Conservation (phyloP, 2,329 filamentous ascomycete species). For the Iodosphaeria phyllophila region DNA sequence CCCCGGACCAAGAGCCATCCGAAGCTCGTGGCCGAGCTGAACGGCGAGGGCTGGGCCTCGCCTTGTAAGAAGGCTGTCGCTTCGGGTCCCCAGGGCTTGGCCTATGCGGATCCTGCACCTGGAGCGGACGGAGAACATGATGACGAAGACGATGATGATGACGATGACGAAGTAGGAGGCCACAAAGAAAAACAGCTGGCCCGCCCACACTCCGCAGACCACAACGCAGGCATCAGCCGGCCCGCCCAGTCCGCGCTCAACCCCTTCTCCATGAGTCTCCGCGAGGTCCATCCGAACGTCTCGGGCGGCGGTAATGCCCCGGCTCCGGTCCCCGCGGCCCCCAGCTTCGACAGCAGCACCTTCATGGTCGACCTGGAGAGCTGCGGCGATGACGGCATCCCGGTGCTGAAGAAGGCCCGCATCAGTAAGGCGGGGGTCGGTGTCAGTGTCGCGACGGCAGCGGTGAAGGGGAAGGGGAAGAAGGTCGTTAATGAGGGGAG, state of each 20-base stretch:
- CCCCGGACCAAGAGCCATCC: conserved; percentile 48
- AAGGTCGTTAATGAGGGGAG: conserved; percentile 17
- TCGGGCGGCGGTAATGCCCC: conserved; percentile 20
- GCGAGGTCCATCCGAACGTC: conserved; percentile 35
- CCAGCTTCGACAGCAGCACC: conserved; percentile 14
- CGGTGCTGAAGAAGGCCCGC: conserved; percentile 27
- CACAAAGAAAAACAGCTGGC: too few relatives aligned
- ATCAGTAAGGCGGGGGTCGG: conserved; percentile 14
- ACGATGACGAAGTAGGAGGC: too few relatives aligned
- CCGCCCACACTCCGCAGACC: conserved; percentile 8
- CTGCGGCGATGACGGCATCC: conserved; percentile 16
- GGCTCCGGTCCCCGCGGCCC: conserved; percentile 17
- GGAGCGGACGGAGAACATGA: too few relatives aligned
- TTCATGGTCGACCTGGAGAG: conserved; percentile 5
- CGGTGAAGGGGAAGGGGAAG: too few relatives aligned
- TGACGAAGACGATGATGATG: too few relatives aligned
- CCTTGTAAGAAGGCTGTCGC: conserved; percentile 16
- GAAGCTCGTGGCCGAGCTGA: conserved; percentile 21
- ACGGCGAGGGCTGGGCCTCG: conserved; percentile 15
- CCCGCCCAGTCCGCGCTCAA: conserved; percentile 7
- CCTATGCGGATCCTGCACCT: conserved; percentile 15
- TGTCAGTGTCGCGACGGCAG: conserved; percentile 14
- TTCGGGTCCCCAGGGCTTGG: conserved; percentile 18
- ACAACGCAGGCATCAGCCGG: too few relatives aligned
- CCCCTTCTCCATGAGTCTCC: conserved; percentile 25